Evolutionary conservation across 2,329 filamentous ascomycete species (phyloP).

Genomic region (Colletotrichum karsti): DNA sequence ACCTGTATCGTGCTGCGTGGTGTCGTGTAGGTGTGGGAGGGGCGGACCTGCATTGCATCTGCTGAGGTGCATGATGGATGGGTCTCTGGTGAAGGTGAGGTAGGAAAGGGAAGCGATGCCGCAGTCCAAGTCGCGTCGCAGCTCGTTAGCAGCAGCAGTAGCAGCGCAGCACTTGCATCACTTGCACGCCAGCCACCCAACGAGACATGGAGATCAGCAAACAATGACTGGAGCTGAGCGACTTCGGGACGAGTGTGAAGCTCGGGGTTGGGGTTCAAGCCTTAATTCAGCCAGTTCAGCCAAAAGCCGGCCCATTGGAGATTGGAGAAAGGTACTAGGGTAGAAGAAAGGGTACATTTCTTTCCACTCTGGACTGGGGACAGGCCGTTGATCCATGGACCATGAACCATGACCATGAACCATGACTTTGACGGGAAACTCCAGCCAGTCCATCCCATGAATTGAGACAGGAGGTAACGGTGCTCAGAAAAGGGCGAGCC

Average conservation of each 20-base stretch:
- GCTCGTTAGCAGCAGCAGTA: not conserved
- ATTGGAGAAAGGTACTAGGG: not conserved
- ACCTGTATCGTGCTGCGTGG: conserved; percentile 2
- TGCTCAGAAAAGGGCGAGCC: not conserved
- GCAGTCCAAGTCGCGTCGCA: not conserved
- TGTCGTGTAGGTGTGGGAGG: conserved; percentile 12
- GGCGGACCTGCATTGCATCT: conserved; percentile 24
- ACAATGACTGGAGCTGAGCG: not conserved
- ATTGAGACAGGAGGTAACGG: conserved; percentile 4
- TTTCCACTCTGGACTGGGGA: not conserved
- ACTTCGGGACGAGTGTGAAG: not conserved
- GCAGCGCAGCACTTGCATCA: conserved; percentile 3
- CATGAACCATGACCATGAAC: not conserved
- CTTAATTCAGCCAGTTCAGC: not conserved
- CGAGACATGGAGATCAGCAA: conserved; percentile 6
- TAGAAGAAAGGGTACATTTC: not conserved
- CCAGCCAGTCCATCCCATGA: not conserved
- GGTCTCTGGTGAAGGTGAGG: not conserved
- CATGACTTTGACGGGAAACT: not conserved
- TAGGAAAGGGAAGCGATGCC: not conserved
- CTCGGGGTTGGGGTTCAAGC: not conserved
- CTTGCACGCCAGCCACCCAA: not conserved
- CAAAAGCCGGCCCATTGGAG: not conserved
- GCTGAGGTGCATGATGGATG: conserved; percentile 14
- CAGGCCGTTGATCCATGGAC: not conserved